Conservation (phyloP, 2,329 filamentous ascomycete genomes). For the Plectosphaerella plurivora region DNA sequence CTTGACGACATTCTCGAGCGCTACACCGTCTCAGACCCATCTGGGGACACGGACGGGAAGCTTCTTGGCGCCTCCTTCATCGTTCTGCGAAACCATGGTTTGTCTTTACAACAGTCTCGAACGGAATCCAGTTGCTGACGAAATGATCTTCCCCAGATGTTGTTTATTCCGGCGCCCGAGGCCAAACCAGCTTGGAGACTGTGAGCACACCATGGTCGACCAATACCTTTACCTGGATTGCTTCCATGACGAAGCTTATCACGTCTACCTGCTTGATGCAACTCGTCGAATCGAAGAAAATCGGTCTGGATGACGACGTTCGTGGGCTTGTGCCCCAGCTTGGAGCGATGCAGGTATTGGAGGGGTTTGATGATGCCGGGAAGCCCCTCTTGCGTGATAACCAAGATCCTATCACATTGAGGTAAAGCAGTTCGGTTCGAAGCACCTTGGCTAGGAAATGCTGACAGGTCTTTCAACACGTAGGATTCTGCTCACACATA, state of each 20-base stretch:
- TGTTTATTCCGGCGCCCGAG: conserved; percentile 30
- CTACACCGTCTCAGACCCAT: conserved; percentile 20
- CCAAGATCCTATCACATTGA: conserved; percentile 30
- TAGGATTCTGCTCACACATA: conserved; percentile 43
- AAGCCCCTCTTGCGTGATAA: conserved; percentile 32
- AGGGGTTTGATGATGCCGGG: conserved; percentile 28
- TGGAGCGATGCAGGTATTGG: conserved; percentile 25
- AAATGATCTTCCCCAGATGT: conserved; percentile 15
- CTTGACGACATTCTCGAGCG: conserved; percentile 18
- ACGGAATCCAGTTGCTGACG: not conserved
- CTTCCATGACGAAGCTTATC: conserved; percentile 40
- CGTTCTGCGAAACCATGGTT: conserved; percentile 26
- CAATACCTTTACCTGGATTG: conserved; percentile 29
- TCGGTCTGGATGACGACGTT: conserved; percentile 32
- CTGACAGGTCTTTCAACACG: not conserved
- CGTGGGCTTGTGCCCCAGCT: conserved; percentile 28
- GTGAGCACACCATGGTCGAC: conserved; percentile 22
- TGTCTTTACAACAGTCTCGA: not conserved
- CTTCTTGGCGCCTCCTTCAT: conserved; percentile 31
- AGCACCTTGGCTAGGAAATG: too few relatives aligned
- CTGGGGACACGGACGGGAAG: conserved; percentile 21
- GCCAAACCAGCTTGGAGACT: conserved; percentile 24
- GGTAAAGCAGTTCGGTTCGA: conserved; percentile 14
- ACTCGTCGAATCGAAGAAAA: conserved; percentile 27
- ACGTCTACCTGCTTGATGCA: conserved; percentile 32